A percentile compares a stretch with the other conserved stretches of the same genome.
Conservation (phyloP, 2,329 filamentous ascomycete species). For the Stemphylium lycopersici region DNA sequence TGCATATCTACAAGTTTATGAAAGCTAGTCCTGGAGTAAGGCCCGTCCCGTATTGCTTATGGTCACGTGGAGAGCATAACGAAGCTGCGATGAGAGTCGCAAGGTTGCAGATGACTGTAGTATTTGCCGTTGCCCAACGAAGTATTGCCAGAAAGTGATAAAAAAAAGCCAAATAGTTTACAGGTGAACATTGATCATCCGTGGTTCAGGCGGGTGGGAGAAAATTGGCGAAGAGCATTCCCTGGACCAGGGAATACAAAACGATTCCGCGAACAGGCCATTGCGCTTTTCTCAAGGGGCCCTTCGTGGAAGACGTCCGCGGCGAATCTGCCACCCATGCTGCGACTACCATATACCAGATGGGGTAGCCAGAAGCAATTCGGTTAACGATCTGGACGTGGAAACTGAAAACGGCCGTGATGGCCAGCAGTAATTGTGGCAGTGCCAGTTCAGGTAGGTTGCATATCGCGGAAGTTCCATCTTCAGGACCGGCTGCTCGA, state of each 20-base stretch:
- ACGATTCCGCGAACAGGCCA: constrained; percentile 62
- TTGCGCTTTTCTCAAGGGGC: constrained; percentile 7
- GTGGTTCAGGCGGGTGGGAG: constrained; percentile 76
- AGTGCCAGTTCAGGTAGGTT: constrained; percentile 62
- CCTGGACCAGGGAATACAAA: constrained; percentile 84
- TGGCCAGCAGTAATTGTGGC: constrained; percentile 73
- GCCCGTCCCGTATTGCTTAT: no score
- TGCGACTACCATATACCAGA: constrained; percentile 88
- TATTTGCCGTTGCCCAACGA: background rate
- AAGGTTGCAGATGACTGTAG: background rate
- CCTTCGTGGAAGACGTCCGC: background rate
- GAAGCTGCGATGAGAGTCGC: background rate
- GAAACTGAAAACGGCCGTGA: constrained; percentile 76
- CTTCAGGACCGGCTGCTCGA: constrained; percentile 15
- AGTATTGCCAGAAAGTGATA: background rate
- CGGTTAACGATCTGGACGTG: constrained; percentile 95
- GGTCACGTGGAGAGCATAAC: no score
- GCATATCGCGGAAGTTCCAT: constrained; percentile 8
- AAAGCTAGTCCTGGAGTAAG: no score
- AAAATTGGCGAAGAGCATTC: constrained; percentile 83
- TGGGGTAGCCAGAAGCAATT: constrained; percentile 82
- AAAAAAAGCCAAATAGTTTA: background rate
- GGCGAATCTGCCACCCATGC: constrained; percentile 23
- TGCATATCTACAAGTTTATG: no score
- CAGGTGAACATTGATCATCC: background rate